Evolutionary conservation across 805 yeast genomes (phyloP).

Genomic region (Komagataella ulmi): DNA sequence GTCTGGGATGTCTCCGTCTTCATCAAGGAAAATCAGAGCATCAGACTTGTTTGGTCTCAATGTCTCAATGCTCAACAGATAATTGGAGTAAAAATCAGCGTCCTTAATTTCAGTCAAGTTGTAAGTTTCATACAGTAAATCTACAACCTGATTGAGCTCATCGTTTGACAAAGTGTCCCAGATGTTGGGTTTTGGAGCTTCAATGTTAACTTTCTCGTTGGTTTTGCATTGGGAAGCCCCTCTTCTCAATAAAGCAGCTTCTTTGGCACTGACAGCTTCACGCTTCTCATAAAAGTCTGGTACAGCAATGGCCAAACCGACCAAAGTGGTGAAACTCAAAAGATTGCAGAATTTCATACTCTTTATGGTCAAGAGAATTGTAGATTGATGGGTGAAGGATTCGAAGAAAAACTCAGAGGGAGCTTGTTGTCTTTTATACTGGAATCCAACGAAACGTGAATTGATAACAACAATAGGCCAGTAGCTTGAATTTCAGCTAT

Average conservation of each 20-base stretch:
- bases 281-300: background rate
- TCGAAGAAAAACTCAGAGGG: background rate
- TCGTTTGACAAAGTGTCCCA: conserved; percentile 2
- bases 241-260: background rate
- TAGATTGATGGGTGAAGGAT: too few species aligned
- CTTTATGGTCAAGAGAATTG: background rate
- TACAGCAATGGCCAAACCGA: background rate
- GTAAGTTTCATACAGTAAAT: background rate
- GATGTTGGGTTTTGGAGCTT: conserved; percentile 2
- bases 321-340: background rate
- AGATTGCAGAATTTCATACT: background rate
- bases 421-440: background rate
- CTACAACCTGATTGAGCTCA: conserved; percentile 1
- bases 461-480: too few species aligned
- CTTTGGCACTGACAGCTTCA: background rate
- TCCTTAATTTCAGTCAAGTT: background rate
- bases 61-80: conserved; percentile 3
- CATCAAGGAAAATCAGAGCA: conserved; percentile 11
- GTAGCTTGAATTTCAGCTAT: too few species aligned
- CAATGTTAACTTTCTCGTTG: background rate
- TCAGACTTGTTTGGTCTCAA: conserved; percentile 14
- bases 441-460: background rate
- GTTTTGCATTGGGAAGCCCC: background rate
- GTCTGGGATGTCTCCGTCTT: conserved; percentile 8
- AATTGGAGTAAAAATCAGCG: conserved; percentile 2